Evolutionary conservation across 805 yeast genomes (phyloP), one percentile per base, ranked within the genome.

Genomic region (Zygotorulaspora sp.): DNA sequence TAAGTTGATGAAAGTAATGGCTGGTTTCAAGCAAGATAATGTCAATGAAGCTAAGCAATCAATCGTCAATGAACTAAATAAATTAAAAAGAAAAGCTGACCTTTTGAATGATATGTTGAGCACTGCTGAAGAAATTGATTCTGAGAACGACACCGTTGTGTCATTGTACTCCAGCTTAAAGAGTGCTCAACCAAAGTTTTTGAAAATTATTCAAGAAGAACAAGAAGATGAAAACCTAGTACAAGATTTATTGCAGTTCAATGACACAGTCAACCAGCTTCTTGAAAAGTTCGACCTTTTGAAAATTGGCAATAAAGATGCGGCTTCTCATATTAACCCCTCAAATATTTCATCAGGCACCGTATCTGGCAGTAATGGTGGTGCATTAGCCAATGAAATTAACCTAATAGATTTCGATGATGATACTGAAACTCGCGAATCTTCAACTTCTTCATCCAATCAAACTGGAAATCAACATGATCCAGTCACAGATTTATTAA

Each of bases 1-100:
- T 63, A 86, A 84, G 51, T 73, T 92, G 62, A 92, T 92, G 98
- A 88, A 90, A 61, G 78, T 92, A 50, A 88, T 92, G 96, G 95
- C 97, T 4, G 99, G 99, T 5, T 92, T 87, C 69, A 84, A 84
- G 61, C 87, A 84, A 53, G 96, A 88, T 58, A 77, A 79, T 44
- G 54, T 59, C 9, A 67, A 74, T 13, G 67, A 74, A 44, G 83
- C 87, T 48, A 79, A 78, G 55, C 85, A 83, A 40, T 78, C 83
- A 50, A 82, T 89, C 22, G 79, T 81, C 22, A 86, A 83, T 47
- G 97, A 92, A 55, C 70, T 92, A 36, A 86, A 83, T 32, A 81
- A 84, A 58, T 72, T 92, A 53, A 80, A 78, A 51, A 75, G 95
- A 40, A 92, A 92, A 64, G 84, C 87, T 10, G 95, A 85, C 47